Percentiles rank a stretch among this genome's conserved stretches.
phyloP scores from a whole-genome alignment of 202 grass and related monocot genomes.

The Schoenoplectus triqueter region DNA sequence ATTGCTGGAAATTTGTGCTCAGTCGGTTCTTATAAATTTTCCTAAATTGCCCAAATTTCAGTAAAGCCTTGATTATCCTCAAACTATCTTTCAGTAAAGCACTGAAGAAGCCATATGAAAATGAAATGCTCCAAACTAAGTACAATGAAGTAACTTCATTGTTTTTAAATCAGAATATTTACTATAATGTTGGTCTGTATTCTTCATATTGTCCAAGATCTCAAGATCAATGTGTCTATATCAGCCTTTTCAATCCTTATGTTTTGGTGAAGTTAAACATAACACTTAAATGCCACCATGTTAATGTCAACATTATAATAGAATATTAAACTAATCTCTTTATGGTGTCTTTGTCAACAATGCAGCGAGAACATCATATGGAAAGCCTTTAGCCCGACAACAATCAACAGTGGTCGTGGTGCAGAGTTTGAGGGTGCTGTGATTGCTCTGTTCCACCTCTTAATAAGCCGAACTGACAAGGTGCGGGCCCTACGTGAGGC shows the following conservation, averaged over 20 bases:
- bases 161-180: not conserved
- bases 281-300: not conserved
- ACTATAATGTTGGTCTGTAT: not conserved
- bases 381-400: constrained; percentile 95
- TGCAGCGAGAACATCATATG: constrained; percentile 86
- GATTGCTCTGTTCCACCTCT: constrained; percentile 77
- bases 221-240: not conserved
- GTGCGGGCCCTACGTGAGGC: constrained; percentile 74
- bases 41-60: not conserved
- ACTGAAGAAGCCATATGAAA: not conserved
- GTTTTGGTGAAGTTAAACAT: not conserved
- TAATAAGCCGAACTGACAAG: constrained; percentile 87
- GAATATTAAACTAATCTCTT: constrained; percentile 18
- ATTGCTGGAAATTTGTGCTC: not conserved
- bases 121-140: not conserved
- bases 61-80: not conserved
- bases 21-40: not conserved
- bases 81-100: not conserved
- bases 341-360: constrained; percentile 8
- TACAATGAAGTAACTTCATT: not conserved
- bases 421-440: constrained; percentile 89
- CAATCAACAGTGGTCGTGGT: constrained; percentile 79
- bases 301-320: not conserved
- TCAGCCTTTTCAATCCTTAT: not conserved
- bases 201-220: not conserved